phyloP scores from a whole-genome alignment of 2,329 filamentous ascomycete genomes.

The Sclerotiophoma versabilis region DNA sequence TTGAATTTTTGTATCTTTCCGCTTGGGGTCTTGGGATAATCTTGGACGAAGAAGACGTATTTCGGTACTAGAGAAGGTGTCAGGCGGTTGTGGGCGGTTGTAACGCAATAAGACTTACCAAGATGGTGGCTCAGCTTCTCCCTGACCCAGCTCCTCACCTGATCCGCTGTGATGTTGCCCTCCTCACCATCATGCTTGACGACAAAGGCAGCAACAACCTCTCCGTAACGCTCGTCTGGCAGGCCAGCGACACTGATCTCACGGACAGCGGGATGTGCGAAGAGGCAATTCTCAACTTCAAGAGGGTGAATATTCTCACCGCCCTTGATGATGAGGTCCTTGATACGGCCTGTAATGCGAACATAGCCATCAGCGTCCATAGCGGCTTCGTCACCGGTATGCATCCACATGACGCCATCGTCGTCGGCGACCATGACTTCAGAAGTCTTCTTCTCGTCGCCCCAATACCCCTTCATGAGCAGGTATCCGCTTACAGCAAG shows the following conservation, averaged over 20 bases:
- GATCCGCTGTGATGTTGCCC: conserved; percentile 60
- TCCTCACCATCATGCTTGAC: conserved; percentile 56
- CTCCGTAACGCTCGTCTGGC: conserved; percentile 81
- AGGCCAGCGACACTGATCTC: conserved; percentile 87
- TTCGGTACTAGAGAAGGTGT: conserved; percentile 70
- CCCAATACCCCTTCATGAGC: conserved; percentile 91
- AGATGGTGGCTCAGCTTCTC: conserved; percentile 74
- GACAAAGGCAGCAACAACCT: conserved; percentile 86
- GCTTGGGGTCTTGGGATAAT: conserved; percentile 94
- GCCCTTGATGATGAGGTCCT: conserved; percentile 92
- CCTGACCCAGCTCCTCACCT: conserved; percentile 75
- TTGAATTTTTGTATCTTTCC: conserved; percentile 98
- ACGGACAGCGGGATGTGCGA: conserved; percentile 72
- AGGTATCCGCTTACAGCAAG: conserved; percentile 84
- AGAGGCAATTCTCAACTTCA: conserved; percentile 88
- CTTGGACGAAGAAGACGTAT: conserved; percentile 83
- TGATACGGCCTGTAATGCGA: conserved; percentile 87
- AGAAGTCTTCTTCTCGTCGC: conserved; percentile 71
- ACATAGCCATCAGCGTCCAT: conserved; percentile 88
- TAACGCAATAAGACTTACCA: conserved; percentile 51
- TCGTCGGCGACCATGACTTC: conserved; percentile 70
- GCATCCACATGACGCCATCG: conserved; percentile 77
- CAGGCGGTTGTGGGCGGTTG: neutral
- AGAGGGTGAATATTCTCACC: conserved; percentile 97
- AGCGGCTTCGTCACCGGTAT: conserved; percentile 86